Percentiles rank a stretch among this genome's conserved stretches.
phyloP scores from a whole-genome alignment of 208 protist genomes.

The Trypanosomatidae sp. region DNA sequence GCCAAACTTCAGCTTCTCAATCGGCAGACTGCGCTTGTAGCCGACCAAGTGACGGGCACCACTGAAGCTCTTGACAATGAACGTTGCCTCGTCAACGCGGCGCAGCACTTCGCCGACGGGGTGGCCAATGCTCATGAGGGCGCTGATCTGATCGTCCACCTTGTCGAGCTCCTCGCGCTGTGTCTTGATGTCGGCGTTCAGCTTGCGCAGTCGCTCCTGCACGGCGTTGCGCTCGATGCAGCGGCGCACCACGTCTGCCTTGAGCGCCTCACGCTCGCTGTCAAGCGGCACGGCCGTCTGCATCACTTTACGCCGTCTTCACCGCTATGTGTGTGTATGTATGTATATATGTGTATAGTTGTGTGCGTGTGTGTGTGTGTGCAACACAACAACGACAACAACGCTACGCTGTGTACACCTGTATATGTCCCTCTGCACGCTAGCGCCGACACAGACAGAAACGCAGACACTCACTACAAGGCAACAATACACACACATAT shows the following conservation, averaged over 20 bases:
- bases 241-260: constrained; percentile 36
- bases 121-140: constrained; percentile 97
- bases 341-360: no score
- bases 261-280: constrained; percentile 40
- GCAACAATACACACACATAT: no score
- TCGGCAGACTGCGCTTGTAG: constrained; percentile 91
- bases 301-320: constrained; percentile 15
- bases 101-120: constrained; percentile 98
- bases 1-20: constrained; percentile 90
- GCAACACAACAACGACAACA: no score
- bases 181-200: constrained; percentile 20
- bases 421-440: no score
- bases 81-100: constrained; percentile 88
- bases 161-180: constrained; percentile 91
- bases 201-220: constrained; percentile 27
- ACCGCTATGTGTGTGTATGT: no score
- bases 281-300: constrained; percentile 36
- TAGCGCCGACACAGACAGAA: no score
- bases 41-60: constrained; percentile 99
- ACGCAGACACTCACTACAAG: no score
- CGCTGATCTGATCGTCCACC: constrained; percentile 96
- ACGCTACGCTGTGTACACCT: no score
- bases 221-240: constrained; percentile 37
- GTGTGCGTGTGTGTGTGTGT: no score
- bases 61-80: constrained; percentile 98